Evolutionary conservation across 2,329 filamentous ascomycete genomes (phyloP).

Genomic region (Plenodomus biglobosus): DNA sequence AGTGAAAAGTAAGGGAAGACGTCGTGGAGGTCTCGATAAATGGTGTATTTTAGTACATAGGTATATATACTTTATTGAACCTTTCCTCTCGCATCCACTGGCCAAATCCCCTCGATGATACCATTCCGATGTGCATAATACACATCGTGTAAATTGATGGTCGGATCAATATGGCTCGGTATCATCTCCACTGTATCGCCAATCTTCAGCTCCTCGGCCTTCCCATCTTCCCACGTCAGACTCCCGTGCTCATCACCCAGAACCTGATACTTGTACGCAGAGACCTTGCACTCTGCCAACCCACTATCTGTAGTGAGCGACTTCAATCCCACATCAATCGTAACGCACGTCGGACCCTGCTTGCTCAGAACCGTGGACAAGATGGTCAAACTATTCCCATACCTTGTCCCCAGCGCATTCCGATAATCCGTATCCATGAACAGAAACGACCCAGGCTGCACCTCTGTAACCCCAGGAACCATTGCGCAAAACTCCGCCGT

Average conservation of each 20-base stretch:
- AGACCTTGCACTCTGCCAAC: constrained; percentile 50
- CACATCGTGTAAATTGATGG: constrained; percentile 55
- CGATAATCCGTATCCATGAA: constrained; percentile 62
- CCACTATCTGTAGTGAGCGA: constrained; percentile 56
- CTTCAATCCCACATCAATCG: constrained; percentile 56
- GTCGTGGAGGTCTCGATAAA: neutral
- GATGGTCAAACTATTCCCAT: constrained; percentile 53
- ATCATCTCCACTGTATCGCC: constrained; percentile 57
- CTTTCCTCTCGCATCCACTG: constrained; percentile 54
- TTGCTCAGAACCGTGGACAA: constrained; percentile 54
- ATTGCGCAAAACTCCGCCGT: constrained; percentile 57
- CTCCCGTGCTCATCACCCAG: constrained; percentile 56
- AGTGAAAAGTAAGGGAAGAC: no score
- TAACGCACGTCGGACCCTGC: constrained; percentile 49
- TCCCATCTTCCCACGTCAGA: constrained; percentile 49
- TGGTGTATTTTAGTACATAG: neutral
- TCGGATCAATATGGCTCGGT: constrained; percentile 59
- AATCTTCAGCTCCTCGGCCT: constrained; percentile 41
- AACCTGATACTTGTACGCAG: constrained; percentile 48
- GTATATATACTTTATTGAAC: constrained; percentile 56
- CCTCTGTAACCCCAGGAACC: constrained; percentile 55
- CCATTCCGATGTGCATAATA: constrained; percentile 55
- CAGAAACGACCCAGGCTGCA: constrained; percentile 58
- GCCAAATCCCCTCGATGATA: constrained; percentile 55
- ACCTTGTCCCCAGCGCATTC: constrained; percentile 54